Evolutionary conservation across 2,329 filamentous ascomycete genomes (phyloP).

Genomic region (Fusarium fracticaudum): DNA sequence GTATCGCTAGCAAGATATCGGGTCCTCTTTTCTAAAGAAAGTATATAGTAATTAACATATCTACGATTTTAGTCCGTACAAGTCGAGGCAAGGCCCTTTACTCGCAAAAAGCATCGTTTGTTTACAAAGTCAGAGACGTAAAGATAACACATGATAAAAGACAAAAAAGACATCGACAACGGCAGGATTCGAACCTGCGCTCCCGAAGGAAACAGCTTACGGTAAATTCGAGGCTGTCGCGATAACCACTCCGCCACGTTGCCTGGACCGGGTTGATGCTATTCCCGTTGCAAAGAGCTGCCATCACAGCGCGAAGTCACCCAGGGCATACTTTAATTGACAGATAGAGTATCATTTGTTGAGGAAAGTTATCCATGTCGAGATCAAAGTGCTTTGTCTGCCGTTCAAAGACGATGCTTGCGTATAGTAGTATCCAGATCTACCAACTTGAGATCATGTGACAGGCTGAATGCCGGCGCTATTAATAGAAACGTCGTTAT

Average conservation of each 20-base stretch:
- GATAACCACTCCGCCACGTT: slow-evolving; percentile 22
- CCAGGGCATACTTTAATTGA: fast-evolving
- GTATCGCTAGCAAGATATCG: neutral
- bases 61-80: no score
- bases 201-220: slow-evolving; percentile 8
- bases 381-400: neutral
- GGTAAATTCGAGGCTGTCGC: neutral
- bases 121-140: neutral
- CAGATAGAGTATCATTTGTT: neutral
- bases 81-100: neutral
- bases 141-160: neutral
- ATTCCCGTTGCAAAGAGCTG: neutral
- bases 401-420: neutral
- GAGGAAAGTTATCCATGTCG: neutral
- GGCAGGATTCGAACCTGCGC: slow-evolving; percentile 21
- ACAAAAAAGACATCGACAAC: slow-evolving; percentile 1
- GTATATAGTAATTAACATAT: neutral
- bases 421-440: neutral
- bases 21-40: neutral
- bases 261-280: neutral
- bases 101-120: neutral
- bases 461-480: no score
- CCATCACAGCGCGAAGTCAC: neutral
- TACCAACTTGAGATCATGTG: neutral
- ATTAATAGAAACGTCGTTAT: neutral